phyloP scores from a whole-genome alignment of 2,329 filamentous ascomycete genomes.

The Erysiphe pulchra region DNA sequence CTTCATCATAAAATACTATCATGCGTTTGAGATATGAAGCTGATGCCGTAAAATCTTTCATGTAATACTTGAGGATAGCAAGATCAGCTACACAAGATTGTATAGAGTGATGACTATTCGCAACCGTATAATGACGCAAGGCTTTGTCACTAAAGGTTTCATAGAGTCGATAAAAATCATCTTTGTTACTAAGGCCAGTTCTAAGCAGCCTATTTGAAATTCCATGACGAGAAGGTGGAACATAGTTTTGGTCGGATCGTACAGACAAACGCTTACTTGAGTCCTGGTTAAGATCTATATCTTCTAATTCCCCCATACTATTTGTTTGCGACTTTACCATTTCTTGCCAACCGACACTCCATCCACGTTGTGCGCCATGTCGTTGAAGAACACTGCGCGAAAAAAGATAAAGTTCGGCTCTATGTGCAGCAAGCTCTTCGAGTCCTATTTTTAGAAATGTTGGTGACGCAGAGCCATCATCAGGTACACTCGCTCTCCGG shows the following conservation, averaged over 20 bases:
- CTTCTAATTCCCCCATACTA: conserved; percentile 21
- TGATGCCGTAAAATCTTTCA: conserved; percentile 47
- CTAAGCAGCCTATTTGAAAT: conserved; percentile 30
- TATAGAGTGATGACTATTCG: conserved; percentile 51
- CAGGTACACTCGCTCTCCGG: conserved; percentile 16
- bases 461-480: conserved; percentile 17
- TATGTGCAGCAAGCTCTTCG: conserved; percentile 56
- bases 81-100: conserved; percentile 63
- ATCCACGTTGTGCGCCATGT: conserved; percentile 43
- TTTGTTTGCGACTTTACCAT: conserved; percentile 21
- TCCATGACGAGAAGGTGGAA: conserved; percentile 16
- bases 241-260: background rate
- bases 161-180: conserved; percentile 40
- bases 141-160: conserved; percentile 65
- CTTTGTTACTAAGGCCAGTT: conserved; percentile 31
- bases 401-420: conserved; percentile 59
- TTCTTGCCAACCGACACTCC: conserved; percentile 51
- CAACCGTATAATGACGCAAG: conserved; percentile 57
- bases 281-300: conserved; percentile 24
- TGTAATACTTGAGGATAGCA: conserved; percentile 56
- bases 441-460: conserved; percentile 36
- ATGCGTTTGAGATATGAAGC: conserved; percentile 55
- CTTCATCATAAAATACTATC: conserved; percentile 52
- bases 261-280: background rate
- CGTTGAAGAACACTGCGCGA: conserved; percentile 58